A percentile compares a stretch with the other conserved stretches of the same genome.
These are phyloP conservation scores for Exophiala aquamarina DNA, from an alignment of 2,329 filamentous ascomycete species.

Conservation along the genomic window DNA sequence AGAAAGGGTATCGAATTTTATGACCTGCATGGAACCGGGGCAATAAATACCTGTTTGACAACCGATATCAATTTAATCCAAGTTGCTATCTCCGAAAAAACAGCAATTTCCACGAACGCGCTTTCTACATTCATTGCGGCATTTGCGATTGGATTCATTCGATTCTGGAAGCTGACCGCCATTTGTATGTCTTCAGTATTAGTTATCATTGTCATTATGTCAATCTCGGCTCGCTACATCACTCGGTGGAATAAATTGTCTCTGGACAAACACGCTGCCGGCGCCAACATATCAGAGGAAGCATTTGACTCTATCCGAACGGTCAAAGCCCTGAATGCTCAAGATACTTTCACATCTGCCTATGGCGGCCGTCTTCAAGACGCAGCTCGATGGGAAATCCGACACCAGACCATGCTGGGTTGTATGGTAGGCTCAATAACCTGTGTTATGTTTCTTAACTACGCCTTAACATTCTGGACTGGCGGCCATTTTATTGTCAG, in stretches of 20 bases:
- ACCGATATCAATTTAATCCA: slow-evolving; percentile 29
- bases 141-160: background rate
- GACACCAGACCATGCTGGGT: background rate
- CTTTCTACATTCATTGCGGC: background rate
- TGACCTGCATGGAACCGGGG: background rate
- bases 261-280: background rate
- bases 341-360: background rate
- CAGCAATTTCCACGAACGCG: background rate
- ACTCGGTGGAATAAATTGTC: background rate
- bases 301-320: background rate
- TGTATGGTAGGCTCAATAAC: background rate
- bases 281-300: background rate
- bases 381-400: background rate
- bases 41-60: slow-evolving; percentile 41
- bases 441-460: background rate
- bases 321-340: background rate
- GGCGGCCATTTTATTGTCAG: background rate
- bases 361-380: background rate
- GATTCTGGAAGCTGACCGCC: background rate
- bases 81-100: background rate
- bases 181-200: no score
- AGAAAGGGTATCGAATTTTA: background rate
- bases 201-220: background rate
- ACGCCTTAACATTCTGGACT: background rate
- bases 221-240: background rate